Evolutionary conservation across 306 rosid species (phyloP).

Genomic region (Dalbergia oliveri): DNA sequence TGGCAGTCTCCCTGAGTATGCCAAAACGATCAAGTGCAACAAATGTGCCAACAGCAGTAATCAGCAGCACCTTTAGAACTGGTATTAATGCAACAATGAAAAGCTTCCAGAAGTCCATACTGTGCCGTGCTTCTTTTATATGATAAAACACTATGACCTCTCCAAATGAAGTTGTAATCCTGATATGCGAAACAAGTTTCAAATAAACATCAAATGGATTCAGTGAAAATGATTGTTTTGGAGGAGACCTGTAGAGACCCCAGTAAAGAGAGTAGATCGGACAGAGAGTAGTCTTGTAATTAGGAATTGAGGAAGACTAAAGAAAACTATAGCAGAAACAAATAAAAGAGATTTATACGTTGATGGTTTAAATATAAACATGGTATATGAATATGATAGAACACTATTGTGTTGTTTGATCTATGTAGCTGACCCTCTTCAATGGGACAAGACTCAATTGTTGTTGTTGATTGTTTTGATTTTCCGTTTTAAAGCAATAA

Average conservation of each 20-base stretch:
- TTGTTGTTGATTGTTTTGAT: not conserved
- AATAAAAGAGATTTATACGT: too few relatives aligned
- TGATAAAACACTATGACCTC: not conserved
- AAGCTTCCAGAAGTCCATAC: conserved; percentile 52
- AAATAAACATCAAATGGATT: not conserved
- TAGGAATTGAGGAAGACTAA: too few relatives aligned
- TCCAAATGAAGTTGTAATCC: conserved; percentile 10
- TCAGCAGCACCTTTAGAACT: conserved; percentile 49
- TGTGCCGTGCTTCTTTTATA: not conserved
- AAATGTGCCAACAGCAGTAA: conserved; percentile 50
- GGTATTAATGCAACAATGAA: conserved; percentile 58
- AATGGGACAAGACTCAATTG: too few relatives aligned
- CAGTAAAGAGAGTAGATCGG: too few relatives aligned
- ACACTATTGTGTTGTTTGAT: too few relatives aligned
- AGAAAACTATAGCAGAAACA: too few relatives aligned
- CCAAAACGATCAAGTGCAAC: conserved; percentile 51
- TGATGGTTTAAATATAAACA: too few relatives aligned
- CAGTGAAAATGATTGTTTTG: not conserved
- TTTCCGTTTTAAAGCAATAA: not conserved
- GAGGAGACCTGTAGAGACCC: too few relatives aligned
- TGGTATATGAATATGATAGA: too few relatives aligned
- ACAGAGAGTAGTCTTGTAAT: too few relatives aligned
- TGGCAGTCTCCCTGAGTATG: conserved; percentile 45
- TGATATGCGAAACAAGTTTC: conserved; percentile 27
- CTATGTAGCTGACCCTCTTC: too few relatives aligned